Evolutionary conservation across 1,284 basidiomycete species (phyloP), one percentile per base, ranked within the genome.

Genomic region (Ceratobasidium theobromae): DNA sequence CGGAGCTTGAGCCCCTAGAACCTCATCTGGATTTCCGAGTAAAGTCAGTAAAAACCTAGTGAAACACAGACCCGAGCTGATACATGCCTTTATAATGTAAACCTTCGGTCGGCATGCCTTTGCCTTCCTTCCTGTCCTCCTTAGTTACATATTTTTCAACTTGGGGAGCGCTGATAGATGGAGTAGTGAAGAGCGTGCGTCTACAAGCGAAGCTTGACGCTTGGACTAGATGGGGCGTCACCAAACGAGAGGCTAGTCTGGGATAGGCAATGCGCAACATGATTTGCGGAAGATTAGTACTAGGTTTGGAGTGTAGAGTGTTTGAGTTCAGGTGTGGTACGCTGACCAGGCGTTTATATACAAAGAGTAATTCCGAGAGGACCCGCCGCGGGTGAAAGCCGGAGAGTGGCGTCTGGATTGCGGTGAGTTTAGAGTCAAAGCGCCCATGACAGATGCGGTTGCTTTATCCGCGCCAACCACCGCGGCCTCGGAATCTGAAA

Each of bases 21-120:
- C 55, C 32, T 62, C 48, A 23, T 62, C 58, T 62, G 33, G 12
- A 12, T 57, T 16, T 2, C 35, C 21, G 18, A 3, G 12, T n/a
- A 28, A 6, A 2, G 38, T 33, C 48, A 28, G 11, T 5, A 14
- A 30, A 30, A 4, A 41, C 27, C 1, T 38, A 23, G 28, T n/a
- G 25, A 14, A 52, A 52, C 28, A 14, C n/a, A 21, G 8, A 38
- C 2, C 35, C 23, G 8, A 30, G 16, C 11, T 23, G 9, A 16
- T 18, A 33, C 30, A 1, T 18, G 33, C 58, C 58, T 41, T 52
- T 51, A 18, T 62, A 62, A n/a, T 62, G 58, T 5, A 62, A 28
- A 16, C 58, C 58, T n/a, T 62, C 58, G 33, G 48, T 62, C n/a
- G 58, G 58, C 27, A 62, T 51, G 6, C 58, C 58, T 33, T 62